Base-by-base conservation (phyloP, 2,329 filamentous ascomycete genomes). In the Alternaria consortialis region DNA sequence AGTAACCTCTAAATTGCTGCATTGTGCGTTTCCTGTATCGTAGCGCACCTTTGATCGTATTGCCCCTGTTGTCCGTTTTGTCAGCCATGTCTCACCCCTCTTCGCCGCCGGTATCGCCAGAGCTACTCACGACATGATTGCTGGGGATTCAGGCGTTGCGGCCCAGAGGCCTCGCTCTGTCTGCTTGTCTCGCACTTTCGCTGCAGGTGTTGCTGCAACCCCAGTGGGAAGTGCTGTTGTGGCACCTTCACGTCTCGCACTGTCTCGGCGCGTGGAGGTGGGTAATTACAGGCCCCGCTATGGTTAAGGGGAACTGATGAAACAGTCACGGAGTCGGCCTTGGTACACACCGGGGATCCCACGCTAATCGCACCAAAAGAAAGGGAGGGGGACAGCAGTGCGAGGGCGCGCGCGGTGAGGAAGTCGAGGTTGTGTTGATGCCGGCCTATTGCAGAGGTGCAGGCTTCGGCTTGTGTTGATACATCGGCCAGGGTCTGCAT, bases 31-130 rank as follows among this genome's bases (percentile, higher is more conserved):
- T 7, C 31, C 12, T 17, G 52, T 43, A 25, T 57, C 20, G 51
- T 42, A 51, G 52, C 77, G 69, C 71, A 81, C 80, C 80, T 77
- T 82, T 82, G 72, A 82, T 82, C 32, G 78, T 79, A 71, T 82
- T 82, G 69, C 79, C 80, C 70, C 76, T 80, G 60, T 37, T 60
- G 59, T 37, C 54, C 32, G 39, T 52, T 56, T 46, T 54, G 62
- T 76, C 81, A 86, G 85, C 84, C 80, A 48, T 48, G 58, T 48
- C 56, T 61, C 60, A 53, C 60, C 60, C 40, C 52, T 50, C 54
- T 29, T 50, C 34, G 15, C 29, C 39, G 42, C 54, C 59, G 17
- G 9, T 23, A 50, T 40, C 42, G 43, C 55, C 29, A 44, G 39
- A 52, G 48, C 58, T 54, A 79, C 77, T 68, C 72, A 79, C 77